A percentile compares a stretch with the other conserved stretches of the same genome.
phyloP scores from a whole-genome alignment of 768 basidiomycete genomes.

The Tephrocybe sp. region DNA sequence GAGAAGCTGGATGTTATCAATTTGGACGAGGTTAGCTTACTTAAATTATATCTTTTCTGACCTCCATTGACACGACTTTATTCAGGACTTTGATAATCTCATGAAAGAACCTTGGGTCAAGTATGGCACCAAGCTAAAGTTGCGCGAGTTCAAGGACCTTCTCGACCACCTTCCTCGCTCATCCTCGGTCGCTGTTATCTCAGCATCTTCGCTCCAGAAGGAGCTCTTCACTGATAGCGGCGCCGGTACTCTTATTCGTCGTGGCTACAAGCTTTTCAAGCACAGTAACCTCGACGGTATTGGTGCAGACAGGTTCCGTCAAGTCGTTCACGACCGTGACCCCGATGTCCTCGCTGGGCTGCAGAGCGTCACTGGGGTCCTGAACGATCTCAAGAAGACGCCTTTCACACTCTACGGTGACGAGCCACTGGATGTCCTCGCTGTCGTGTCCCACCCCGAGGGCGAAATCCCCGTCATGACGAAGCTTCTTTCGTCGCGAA shows the following conservation, averaged over 20 bases:
- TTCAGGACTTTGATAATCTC: conserved; percentile 88
- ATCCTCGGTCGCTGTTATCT: conserved; percentile 98
- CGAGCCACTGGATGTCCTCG: conserved; percentile 93
- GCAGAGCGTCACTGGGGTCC: conserved; percentile 83
- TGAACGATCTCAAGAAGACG: conserved; percentile 74
- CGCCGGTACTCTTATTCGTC: conserved; percentile 95
- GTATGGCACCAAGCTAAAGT: conserved; percentile 97
- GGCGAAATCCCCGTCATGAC: conserved; percentile 90
- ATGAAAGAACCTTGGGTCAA: conserved; percentile 99
- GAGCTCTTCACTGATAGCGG: conserved; percentile 99
- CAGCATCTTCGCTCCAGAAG: conserved; percentile 87
- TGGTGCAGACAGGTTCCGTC: conserved; percentile 92
- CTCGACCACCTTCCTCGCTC: conserved; percentile 97
- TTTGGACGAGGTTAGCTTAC: conserved; percentile 76
- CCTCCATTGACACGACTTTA: conserved; percentile 1
- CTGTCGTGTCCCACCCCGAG: conserved; percentile 88
- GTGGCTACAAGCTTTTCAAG: conserved; percentile 97
- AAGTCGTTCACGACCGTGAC: conserved; percentile 94
- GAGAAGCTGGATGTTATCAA: conserved; percentile 97
- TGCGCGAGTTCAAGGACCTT: conserved; percentile 98
- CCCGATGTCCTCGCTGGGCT: conserved; percentile 83
- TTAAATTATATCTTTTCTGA: neutral
- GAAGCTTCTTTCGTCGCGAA: conserved; percentile 85
- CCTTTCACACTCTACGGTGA: conserved; percentile 98
- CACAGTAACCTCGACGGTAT: conserved; percentile 77